These are phyloP conservation scores for Lomentospora prolificans DNA, from an alignment of 2,329 filamentous ascomycete species.

Conservation along the genomic window DNA sequence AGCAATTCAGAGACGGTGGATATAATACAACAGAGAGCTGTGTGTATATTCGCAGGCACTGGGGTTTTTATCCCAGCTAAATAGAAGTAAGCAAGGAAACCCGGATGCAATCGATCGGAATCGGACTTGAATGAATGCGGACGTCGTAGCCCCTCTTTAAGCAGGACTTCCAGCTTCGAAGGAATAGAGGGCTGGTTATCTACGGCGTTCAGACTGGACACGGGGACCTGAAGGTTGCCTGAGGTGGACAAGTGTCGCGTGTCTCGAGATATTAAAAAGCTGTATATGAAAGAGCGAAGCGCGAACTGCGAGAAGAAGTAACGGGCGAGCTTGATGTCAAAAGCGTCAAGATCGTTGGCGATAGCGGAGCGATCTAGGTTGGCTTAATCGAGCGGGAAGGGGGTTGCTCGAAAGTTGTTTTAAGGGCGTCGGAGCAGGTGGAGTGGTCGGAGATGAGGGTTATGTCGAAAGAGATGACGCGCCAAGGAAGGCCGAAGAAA, in stretches of 20 bases:
- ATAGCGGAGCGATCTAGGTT: neutral
- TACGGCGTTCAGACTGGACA: neutral
- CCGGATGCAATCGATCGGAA: neutral
- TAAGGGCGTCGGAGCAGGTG: neutral
- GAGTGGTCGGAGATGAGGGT: slow-evolving; percentile 2
- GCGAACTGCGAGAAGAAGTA: neutral
- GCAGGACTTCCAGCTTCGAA: neutral
- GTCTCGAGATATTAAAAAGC: neutral
- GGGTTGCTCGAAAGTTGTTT: slow-evolving; percentile 31
- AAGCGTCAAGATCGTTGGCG: slow-evolving; percentile 30
- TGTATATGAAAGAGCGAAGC: neutral
- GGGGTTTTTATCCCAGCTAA: too few relatives aligned
- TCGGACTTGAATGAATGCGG: neutral
- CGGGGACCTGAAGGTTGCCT: neutral
- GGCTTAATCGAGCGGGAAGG: slow-evolving; percentile 19
- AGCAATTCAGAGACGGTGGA: neutral
- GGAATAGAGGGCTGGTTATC: neutral
- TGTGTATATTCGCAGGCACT: neutral
- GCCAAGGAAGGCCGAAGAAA: neutral
- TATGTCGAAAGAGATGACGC: neutral
- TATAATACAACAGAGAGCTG: neutral
- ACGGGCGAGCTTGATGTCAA: slow-evolving; percentile 19
- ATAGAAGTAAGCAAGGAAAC: too few relatives aligned
- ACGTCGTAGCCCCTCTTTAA: too few relatives aligned
- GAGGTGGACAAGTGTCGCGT: neutral